These are phyloP conservation scores for Penicillium sp. DNA, from an alignment of 2,329 filamentous ascomycete species.

Conservation along the genomic window DNA sequence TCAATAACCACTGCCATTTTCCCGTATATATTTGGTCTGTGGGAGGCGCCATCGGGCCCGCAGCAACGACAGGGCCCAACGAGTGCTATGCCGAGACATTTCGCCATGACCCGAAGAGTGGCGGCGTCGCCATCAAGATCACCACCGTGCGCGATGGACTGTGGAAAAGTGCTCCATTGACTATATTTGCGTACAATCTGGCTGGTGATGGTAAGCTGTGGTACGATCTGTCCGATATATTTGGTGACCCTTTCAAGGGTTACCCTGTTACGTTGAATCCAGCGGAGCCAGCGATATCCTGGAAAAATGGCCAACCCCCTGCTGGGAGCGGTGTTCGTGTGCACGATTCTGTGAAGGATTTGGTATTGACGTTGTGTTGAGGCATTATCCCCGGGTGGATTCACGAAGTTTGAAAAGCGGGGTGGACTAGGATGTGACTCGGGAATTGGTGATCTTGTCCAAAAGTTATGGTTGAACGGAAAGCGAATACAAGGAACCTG, in stretches of 20 bases:
- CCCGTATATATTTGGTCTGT: slow-evolving; percentile 43
- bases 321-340: slow-evolving; percentile 32
- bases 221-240: slow-evolving; percentile 48
- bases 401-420: neutral
- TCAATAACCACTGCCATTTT: slow-evolving; percentile 35
- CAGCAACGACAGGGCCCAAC: slow-evolving; percentile 23
- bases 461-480: neutral
- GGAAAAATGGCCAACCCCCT: slow-evolving; percentile 34
- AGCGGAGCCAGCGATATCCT: slow-evolving; percentile 26
- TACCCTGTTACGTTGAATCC: slow-evolving; percentile 24
- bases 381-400: neutral
- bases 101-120: slow-evolving; percentile 32
- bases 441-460: neutral
- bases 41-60: slow-evolving; percentile 23
- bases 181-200: slow-evolving; percentile 46
- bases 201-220: slow-evolving; percentile 28
- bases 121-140: slow-evolving; percentile 47
- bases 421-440: neutral
- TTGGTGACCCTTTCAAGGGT: slow-evolving; percentile 44
- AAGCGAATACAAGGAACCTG: neutral
- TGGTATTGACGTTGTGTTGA: slow-evolving; percentile 30
- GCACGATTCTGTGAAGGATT: slow-evolving; percentile 19
- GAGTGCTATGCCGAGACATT: slow-evolving; percentile 37
- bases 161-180: slow-evolving; percentile 36
- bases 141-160: slow-evolving; percentile 36